Percentiles rank a stretch among this genome's conserved stretches.
These are phyloP conservation scores for Pelagophyceae sp. DNA, from an alignment of 352 stramenopile species.

Conservation along the genomic window DNA sequence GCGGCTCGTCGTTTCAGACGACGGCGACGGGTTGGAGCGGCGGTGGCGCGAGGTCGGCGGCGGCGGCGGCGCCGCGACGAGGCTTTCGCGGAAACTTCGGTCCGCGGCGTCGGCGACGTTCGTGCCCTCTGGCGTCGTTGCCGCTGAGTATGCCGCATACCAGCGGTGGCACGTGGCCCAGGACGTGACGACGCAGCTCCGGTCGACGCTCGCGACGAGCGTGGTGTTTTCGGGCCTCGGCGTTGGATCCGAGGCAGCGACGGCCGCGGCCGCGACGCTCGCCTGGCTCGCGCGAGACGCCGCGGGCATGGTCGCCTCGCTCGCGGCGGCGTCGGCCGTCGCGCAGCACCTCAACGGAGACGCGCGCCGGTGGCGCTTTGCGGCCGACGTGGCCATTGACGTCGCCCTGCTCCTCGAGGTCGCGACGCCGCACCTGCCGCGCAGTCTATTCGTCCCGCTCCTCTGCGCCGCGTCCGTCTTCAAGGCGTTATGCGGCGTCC, in stretches of 20 bases:
- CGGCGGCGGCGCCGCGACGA: no score
- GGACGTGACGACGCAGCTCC: conserved; percentile 1
- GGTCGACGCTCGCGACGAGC: conserved; percentile 3
- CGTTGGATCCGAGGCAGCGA: neutral
- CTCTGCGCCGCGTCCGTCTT: neutral
- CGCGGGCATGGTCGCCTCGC: neutral
- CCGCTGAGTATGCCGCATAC: neutral
- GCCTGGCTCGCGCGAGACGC: conserved; percentile 6
- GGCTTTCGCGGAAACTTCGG: no score
- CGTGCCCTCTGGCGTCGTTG: neutral
- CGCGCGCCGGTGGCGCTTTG: conserved; percentile 1
- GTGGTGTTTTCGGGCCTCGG: conserved; percentile 3
- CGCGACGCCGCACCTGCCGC: neutral
- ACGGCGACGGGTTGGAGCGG: no score
- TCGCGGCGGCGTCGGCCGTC: neutral
- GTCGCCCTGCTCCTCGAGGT: neutral
- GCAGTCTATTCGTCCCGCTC: neutral
- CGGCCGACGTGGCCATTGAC: neutral
- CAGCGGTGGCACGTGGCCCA: conserved; percentile 6
- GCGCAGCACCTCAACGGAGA: neutral
- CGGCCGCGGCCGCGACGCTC: conserved; percentile 2
- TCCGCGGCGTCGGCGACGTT: neutral
- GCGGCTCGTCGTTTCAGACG: no score
- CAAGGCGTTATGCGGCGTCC: conserved; percentile 17
- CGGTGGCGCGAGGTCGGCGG: no score